phyloP scores from a whole-genome alignment of 768 basidiomycete species.

The Hericium coralloides region DNA sequence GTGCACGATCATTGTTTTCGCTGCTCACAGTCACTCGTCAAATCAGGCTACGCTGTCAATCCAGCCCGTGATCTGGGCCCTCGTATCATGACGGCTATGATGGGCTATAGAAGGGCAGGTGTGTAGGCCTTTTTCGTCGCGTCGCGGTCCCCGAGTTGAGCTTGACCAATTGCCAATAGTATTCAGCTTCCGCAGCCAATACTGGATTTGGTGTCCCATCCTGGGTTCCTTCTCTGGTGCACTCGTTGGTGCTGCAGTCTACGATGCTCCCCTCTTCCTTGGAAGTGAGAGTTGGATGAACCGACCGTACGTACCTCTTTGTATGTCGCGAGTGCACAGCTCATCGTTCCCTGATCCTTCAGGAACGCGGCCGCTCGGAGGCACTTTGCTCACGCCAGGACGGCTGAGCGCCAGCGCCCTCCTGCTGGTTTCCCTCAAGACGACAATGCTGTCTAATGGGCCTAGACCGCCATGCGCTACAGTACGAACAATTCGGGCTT shows the following conservation, averaged over 20 bases:
- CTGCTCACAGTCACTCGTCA: neutral
- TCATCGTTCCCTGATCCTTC: neutral
- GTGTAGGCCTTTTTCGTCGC: neutral
- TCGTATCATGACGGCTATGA: conserved; percentile 44
- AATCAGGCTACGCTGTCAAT: conserved; percentile 49
- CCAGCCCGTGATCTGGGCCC: conserved; percentile 70
- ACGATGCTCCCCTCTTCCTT: conserved; percentile 47
- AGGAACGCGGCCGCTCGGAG: neutral
- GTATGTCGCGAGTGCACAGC: neutral
- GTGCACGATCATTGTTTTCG: neutral
- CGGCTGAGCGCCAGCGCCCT: neutral
- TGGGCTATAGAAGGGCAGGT: too few species aligned
- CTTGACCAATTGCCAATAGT: conserved; percentile 9
- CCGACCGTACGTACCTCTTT: neutral
- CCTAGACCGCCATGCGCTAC: too few species aligned
- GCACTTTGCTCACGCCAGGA: neutral
- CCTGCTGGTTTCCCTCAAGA: neutral
- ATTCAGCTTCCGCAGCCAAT: conserved; percentile 43
- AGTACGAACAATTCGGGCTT: too few species aligned
- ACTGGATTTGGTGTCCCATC: conserved; percentile 67
- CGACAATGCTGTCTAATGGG: neutral
- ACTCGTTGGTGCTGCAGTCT: conserved; percentile 42
- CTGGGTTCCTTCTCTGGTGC: conserved; percentile 52
- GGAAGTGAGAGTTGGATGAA: neutral
- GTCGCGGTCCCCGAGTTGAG: conserved; percentile 38